Percentiles rank a stretch among this genome's conserved stretches.
Conservation (phyloP, 441 rosid species). For the Aleurites moluccanus region DNA sequence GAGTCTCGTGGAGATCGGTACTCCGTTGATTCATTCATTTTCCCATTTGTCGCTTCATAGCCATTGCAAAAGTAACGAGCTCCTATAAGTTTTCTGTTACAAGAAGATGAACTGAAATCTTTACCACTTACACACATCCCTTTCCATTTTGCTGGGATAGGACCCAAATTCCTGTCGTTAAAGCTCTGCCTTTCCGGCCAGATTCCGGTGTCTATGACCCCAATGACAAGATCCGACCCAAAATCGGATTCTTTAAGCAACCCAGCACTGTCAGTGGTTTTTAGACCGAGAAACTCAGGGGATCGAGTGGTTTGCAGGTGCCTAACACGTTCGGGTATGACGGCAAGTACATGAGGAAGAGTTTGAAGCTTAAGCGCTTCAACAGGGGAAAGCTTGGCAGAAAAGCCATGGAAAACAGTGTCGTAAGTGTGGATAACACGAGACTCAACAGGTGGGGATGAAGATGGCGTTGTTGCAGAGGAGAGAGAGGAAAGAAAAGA, state of each 20-base stretch:
- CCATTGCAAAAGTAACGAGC: slow-evolving; percentile 71
- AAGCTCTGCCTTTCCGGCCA: slow-evolving; percentile 84
- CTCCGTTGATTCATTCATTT: slow-evolving; percentile 61
- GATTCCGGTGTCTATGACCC: slow-evolving; percentile 82
- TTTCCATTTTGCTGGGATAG: slow-evolving; percentile 74
- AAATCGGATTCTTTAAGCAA: slow-evolving; percentile 82
- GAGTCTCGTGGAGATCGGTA: slow-evolving; percentile 84
- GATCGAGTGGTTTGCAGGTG: slow-evolving; percentile 79
- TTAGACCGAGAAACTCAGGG: slow-evolving; percentile 81
- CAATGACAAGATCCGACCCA: slow-evolving; percentile 93
- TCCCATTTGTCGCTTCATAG: slow-evolving; percentile 68
- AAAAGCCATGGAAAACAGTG: slow-evolving; percentile 85
- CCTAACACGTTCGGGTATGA: slow-evolving; percentile 62
- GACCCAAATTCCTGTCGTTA: slow-evolving; percentile 61
- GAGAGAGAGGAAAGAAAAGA: slow-evolving; percentile 57
- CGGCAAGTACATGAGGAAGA: slow-evolving; percentile 64
- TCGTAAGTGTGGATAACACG: slow-evolving; percentile 69
- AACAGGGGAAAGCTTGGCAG: slow-evolving; percentile 47
- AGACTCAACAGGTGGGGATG: slow-evolving; percentile 10
- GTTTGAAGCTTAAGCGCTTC: slow-evolving; percentile 45
- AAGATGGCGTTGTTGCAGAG: slow-evolving; percentile 27
- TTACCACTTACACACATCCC: slow-evolving; percentile 51
- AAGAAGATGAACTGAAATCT: slow-evolving; percentile 49
- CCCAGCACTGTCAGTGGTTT: slow-evolving; percentile 66
- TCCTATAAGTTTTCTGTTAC: slow-evolving; percentile 80